Evolutionary conservation across 2,329 filamentous ascomycete genomes (phyloP).

Genomic region (Phoma herbarum): DNA sequence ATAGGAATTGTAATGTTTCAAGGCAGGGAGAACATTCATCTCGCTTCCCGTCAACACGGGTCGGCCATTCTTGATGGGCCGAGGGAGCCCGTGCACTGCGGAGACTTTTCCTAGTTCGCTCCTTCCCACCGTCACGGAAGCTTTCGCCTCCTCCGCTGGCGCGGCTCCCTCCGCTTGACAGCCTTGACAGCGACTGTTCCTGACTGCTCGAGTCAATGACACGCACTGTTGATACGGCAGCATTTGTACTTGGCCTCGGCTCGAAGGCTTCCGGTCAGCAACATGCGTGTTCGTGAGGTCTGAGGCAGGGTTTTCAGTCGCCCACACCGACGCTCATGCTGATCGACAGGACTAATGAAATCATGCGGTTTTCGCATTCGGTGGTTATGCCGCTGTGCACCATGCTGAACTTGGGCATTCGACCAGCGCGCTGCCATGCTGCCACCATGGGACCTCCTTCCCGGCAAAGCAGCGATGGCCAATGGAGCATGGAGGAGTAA

Average conservation of each 20-base stretch:
- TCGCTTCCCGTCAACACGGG: conserved; percentile 14
- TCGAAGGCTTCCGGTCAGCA: background rate
- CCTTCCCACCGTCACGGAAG: conserved; percentile 10
- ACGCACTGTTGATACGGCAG: background rate
- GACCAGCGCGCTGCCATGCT: conserved; percentile 1
- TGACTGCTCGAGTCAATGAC: conserved; percentile 2
- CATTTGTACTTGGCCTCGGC: background rate
- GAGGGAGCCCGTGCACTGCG: background rate
- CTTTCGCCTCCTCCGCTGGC: conserved; percentile 8
- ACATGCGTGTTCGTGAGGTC: background rate
- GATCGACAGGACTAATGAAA: conserved; percentile 22
- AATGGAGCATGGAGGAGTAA: background rate
- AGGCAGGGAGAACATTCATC: conserved; percentile 2
- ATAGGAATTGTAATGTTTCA: background rate
- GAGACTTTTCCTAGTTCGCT: conserved; percentile 12
- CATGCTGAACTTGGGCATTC: background rate
- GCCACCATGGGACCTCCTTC: conserved; percentile 1
- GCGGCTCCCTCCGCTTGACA: conserved; percentile 1
- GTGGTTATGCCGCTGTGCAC: conserved; percentile 1
- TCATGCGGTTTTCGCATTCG: background rate
- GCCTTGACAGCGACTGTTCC: conserved; percentile 10
- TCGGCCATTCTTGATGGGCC: conserved; percentile 1
- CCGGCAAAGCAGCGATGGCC: background rate
- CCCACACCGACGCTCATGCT: conserved; percentile 6
- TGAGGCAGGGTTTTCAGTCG: conserved; percentile 9